Percentiles rank a stretch among this genome's conserved stretches.
Evolutionary conservation across 2,329 filamentous ascomycete genomes (phyloP).

Genomic region (Verticillium klebahnii): DNA sequence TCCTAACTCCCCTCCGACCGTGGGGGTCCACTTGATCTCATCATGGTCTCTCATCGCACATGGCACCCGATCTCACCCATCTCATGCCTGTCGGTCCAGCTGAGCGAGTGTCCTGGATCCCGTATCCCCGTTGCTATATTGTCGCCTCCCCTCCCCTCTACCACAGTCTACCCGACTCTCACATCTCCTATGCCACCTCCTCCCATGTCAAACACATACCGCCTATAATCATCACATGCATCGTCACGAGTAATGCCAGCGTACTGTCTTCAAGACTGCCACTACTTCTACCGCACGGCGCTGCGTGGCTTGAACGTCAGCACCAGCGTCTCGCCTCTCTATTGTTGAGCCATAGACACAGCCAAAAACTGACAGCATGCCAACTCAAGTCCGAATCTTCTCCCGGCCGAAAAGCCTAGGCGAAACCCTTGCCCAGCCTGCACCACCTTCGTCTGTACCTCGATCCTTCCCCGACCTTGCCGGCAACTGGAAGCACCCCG

Average conservation of each 20-base stretch:
- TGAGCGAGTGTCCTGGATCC: conserved; percentile 5
- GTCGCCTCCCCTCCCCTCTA: neutral
- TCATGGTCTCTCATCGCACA: neutral
- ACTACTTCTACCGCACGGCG: conserved; percentile 90
- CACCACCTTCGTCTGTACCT: conserved; percentile 30
- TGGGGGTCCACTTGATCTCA: conserved; percentile 14
- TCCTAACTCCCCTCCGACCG: neutral
- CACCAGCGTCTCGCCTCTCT: conserved; percentile 72
- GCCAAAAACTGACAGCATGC: conserved; percentile 25
- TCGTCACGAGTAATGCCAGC: conserved; percentile 63
- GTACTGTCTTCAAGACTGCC: conserved; percentile 81
- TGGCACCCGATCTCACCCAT: neutral
- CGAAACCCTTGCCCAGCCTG: conserved; percentile 55
- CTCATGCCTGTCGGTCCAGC: conserved; percentile 2
- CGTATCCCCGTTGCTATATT: conserved; percentile 13
- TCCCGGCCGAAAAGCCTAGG: conserved; percentile 68
- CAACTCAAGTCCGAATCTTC: conserved; percentile 31
- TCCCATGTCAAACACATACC: conserved; percentile 4
- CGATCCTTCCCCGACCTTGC: conserved; percentile 34
- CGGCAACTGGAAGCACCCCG: conserved; percentile 9
- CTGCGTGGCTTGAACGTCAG: conserved; percentile 79
- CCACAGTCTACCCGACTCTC: neutral
- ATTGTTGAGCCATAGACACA: conserved; percentile 46
- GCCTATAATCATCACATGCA: conserved; percentile 2
- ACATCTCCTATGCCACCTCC: neutral